Conservation (phyloP, 257 asterid species). For the Capsicum baccatum region DNA sequence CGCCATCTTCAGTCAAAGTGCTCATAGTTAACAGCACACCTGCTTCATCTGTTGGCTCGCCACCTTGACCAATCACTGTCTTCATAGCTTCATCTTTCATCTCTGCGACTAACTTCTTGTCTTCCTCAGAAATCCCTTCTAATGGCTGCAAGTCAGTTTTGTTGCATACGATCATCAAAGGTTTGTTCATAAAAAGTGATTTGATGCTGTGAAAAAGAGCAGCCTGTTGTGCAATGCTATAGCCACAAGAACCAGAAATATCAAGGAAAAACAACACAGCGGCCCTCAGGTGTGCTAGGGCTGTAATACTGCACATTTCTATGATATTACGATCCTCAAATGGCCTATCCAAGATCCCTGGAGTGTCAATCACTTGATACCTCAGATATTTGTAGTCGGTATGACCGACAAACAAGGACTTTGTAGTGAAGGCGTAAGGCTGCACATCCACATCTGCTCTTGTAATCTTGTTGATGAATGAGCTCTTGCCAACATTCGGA, state of each 20-base stretch:
- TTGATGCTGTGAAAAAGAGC: constrained; percentile 96
- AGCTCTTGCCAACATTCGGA: constrained; percentile 98
- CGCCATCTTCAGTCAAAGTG: no score
- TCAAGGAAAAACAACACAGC: constrained; percentile 95
- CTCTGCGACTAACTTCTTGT: no score
- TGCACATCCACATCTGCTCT: constrained; percentile 98
- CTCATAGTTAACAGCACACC: no score
- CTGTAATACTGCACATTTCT: constrained; percentile 98
- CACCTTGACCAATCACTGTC: no score
- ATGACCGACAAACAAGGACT: constrained; percentile 93
- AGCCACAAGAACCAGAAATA: constrained; percentile 96
- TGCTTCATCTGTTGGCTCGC: no score
- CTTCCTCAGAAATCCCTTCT: no score
- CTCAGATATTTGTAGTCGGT: constrained; percentile 89
- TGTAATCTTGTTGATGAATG: constrained; percentile 90
- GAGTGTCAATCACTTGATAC: constrained; percentile 97
- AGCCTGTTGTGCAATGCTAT: constrained; percentile 89
- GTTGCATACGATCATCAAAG: no score
- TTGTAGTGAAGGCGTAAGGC: constrained; percentile 98
- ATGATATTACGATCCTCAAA: constrained; percentile 97
- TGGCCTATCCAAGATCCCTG: constrained; percentile 93
- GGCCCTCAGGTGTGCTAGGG: constrained; percentile 96
- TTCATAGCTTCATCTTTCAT: no score
- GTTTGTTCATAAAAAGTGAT: constrained; percentile 48
- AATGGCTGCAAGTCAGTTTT: no score